Evolutionary conservation across 164 flowering plant genomes (phyloP), one percentile per base, ranked within the genome.

Genomic region (Magnolia kwangsiensis): DNA sequence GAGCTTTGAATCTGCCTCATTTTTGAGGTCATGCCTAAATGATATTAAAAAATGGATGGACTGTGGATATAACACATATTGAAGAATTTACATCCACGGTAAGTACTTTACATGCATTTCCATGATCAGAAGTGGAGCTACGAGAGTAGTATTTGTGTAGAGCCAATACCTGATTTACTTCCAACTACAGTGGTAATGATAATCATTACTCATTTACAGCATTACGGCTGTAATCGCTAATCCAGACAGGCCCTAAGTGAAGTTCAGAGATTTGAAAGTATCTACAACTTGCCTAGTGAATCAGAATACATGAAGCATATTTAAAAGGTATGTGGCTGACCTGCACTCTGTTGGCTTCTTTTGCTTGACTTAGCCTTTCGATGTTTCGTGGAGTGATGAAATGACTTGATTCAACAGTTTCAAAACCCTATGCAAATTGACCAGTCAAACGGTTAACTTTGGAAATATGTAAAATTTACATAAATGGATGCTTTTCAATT

Each of bases 271-370:
- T 16, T 55, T 11, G 45, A 37, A 37, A 37, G 18, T 27, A 27
- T 27, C 29, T 27, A 27, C 29, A 55, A 55, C 61, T 55, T 11
- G 61, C 18, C 61, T 11, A 11, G 3, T 55, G 61, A 3, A 55
- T 16, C 10, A 16, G 16, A 55, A 16, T 55, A 55, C 18, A 55
- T 10, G 61, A 55, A 55, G 16, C 18, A 16, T 16, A 55, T 55
- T 55, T 16, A 55, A 55, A 11, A 55, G 2, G 45, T 37, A 37
- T 20, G 71, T 71, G 72, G 58, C 77, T 68, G 82, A 92, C 98
- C 96, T 96, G 98, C 72, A 94, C 96, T 76, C 90, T 84, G 78
- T 94, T 89, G 49, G 97, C 94, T 86, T 90, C 90, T 85, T 85
- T 90, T 67, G 98, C 98, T 84, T 90, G 97, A 71, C 88, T 79